Evolutionary conservation across 306 rosid genomes (phyloP), one percentile per base, ranked within the genome.

Genomic region (Cicer cuneatum): DNA sequence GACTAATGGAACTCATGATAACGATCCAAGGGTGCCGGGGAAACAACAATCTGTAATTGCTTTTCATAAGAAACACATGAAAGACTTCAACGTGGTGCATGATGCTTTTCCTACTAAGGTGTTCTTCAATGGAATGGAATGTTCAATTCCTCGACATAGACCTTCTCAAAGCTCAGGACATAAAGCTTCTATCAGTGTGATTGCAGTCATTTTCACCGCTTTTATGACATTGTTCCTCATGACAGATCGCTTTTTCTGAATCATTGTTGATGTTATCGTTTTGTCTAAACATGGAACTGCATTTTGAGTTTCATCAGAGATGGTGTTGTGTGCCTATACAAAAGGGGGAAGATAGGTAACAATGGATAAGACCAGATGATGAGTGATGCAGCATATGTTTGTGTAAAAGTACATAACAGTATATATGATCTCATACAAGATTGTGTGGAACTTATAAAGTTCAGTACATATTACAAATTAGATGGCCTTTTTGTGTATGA

Each of bases 1-100:
- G 66, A 84, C 77, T 7, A 91, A 93, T 12, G 96, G 91, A 39
- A 71, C 86, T 0, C 72, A 41, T 12, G 8, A 5, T 0, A 0
- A 3, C 0, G 92, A 84, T 15, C 96, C 96, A 1, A 65, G 52
- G 21, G 91, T 91, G 1, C 98, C 98, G 0, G 98, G 98, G 2
- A 93, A 93, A 83, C 98, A 88, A 68, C 98, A 93, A 41, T 83
- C 97, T 0, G 90, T 93, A 45, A 37, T 91, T 2, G 74, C 97
- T 2, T 93, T 93, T 77, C 69, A 56, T 3, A 93, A 93, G 87
- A 84, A 83, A 60, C 41, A 79, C 8, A 16, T 40, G 0, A 81
- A 83, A 1, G 14, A 78, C 21, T 80, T 93, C 5, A 75, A 87
- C 1, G 74, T 93, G 1, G 69, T 15, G 1, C 69, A 84, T 0